Conservation (phyloP, 1,139 yeast species). For the Dujonia santamariae region DNA sequence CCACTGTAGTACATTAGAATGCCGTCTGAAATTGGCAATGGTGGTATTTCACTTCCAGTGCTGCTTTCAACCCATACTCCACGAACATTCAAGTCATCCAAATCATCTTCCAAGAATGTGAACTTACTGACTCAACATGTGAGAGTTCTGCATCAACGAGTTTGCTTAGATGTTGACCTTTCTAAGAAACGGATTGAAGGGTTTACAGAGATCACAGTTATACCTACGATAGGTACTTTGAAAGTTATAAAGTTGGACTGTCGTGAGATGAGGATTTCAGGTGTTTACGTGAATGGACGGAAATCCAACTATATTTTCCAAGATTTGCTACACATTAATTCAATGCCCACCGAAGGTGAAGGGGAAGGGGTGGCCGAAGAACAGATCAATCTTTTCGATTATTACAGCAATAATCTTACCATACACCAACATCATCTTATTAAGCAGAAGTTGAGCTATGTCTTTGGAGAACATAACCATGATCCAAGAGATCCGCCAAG, state of each 20-base stretch:
- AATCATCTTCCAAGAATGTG: slow-evolving; percentile 14
- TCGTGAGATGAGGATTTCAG: slow-evolving; percentile 66
- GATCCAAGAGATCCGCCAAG: slow-evolving; percentile 24
- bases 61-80: slow-evolving; percentile 16
- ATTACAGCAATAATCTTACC: slow-evolving; percentile 41
- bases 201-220: slow-evolving; percentile 74
- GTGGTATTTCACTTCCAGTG: slow-evolving; percentile 1
- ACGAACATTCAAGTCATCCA: slow-evolving; percentile 17
- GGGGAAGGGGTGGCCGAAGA: slow-evolving; percentile 18
- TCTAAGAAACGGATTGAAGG: slow-evolving; percentile 58
- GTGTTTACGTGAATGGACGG: slow-evolving; percentile 57
- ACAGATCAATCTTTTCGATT: slow-evolving; percentile 36
- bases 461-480: slow-evolving; percentile 52
- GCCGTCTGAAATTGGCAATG: not conserved
- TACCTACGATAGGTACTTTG: slow-evolving; percentile 64
- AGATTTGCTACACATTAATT: slow-evolving; percentile 36
- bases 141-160: slow-evolving; percentile 67
- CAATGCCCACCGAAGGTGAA: slow-evolving; percentile 19
- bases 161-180: slow-evolving; percentile 64
- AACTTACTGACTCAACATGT: slow-evolving; percentile 39
- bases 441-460: slow-evolving; percentile 58
- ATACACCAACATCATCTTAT: slow-evolving; percentile 64
- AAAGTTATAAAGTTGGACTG: slow-evolving; percentile 72
- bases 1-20: too few relatives aligned
- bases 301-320: slow-evolving; percentile 35